A percentile compares a stretch with the other conserved stretches of the same genome.
Evolutionary conservation across 2,329 filamentous ascomycete species (phyloP).

Genomic region (Fusarium pseudocircinatum): DNA sequence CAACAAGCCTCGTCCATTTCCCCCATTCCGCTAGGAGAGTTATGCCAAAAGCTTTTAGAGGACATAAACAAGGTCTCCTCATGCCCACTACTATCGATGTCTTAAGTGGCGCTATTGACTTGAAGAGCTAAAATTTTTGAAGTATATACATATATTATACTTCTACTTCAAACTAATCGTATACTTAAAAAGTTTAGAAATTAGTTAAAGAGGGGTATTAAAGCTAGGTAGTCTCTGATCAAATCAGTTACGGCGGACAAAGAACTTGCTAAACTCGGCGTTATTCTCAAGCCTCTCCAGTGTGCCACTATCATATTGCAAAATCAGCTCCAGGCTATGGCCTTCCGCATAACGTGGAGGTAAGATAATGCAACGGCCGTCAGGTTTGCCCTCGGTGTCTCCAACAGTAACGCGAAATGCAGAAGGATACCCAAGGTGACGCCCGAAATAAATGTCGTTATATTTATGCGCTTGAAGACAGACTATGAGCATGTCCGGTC

Average conservation of each 20-base stretch:
- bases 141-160: neutral
- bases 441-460: slow-evolving; percentile 7
- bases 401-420: neutral
- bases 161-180: neutral
- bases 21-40: neutral
- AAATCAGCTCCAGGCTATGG: neutral
- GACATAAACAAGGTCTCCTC: neutral
- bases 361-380: slow-evolving; percentile 6
- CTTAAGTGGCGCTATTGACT: neutral
- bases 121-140: neutral
- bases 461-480: slow-evolving; percentile 4
- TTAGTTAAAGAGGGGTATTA: neutral
- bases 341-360: neutral
- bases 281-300: slow-evolving; percentile 7
- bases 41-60: neutral
- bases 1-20: neutral
- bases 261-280: neutral
- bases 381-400: slow-evolving; percentile 9
- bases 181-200: neutral
- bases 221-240: neutral
- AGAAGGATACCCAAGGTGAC: neutral
- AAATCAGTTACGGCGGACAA: neutral
- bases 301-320: neutral
- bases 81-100: neutral
- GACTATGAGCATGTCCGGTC: slow-evolving; percentile 18